Conservation (phyloP, 1,284 basidiomycete species). For the Papiliotrema fonsecae region DNA sequence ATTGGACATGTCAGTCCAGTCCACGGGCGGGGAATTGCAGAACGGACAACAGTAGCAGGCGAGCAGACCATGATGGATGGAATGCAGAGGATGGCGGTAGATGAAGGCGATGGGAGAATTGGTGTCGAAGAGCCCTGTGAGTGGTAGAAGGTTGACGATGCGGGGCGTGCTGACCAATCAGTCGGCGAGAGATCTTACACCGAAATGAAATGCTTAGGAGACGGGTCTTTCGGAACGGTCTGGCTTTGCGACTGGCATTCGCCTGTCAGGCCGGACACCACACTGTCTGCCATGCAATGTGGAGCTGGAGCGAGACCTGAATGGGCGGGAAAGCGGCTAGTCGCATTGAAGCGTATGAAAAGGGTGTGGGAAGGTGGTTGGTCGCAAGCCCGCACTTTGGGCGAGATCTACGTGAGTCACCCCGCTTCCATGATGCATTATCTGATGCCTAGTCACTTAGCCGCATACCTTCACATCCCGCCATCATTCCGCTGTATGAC, state of each 20-base stretch:
- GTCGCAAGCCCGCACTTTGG: constrained; percentile 91
- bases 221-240: constrained; percentile 96
- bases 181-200: constrained; percentile 50
- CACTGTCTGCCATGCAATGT: constrained; percentile 86
- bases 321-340: constrained; percentile 89
- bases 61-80: constrained; percentile 11
- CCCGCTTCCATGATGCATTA: background rate
- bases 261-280: constrained; percentile 78
- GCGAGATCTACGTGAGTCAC: constrained; percentile 80
- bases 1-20: background rate
- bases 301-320: constrained; percentile 73
- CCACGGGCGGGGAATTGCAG: background rate
- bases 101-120: constrained; percentile 34
- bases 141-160: constrained; percentile 7
- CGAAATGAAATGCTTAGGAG: constrained; percentile 80
- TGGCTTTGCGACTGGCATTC: constrained; percentile 99
- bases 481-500: constrained; percentile 98
- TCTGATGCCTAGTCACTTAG: constrained; percentile 63
- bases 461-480: constrained; percentile 88
- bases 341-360: constrained; percentile 98
- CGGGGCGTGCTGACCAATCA: constrained; percentile 8
- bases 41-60: background rate
- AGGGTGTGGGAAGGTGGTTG: constrained; percentile 94
- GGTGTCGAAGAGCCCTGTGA: constrained; percentile 42
- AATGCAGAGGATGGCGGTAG: constrained; percentile 10